Percentiles rank a stretch among this genome's conserved stretches.
Evolutionary conservation across 179 eudicot species (phyloP).

Genomic region (Dionaea muscipula): DNA sequence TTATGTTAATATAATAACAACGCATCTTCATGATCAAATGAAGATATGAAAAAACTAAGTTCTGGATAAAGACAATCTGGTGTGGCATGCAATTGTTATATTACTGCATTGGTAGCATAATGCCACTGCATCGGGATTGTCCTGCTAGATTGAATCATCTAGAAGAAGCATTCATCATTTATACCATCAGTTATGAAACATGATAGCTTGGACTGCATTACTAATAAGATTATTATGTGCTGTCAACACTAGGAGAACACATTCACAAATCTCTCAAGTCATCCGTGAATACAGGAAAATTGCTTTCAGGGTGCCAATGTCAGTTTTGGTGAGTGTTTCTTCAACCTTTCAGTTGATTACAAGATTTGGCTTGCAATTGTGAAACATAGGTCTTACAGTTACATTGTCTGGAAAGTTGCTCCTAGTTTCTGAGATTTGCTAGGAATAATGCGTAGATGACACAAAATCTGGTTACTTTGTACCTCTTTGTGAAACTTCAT

Average conservation of each 20-base stretch:
- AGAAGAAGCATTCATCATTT: not conserved
- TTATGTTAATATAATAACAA: too few species aligned
- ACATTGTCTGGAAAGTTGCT: not conserved
- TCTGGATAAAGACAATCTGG: too few species aligned
- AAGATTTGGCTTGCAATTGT: not conserved
- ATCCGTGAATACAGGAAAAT: constrained; percentile 84
- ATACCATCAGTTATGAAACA: not conserved
- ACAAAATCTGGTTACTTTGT: too few species aligned
- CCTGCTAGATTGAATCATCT: not conserved
- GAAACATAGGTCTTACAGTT: too few species aligned
- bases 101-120: too few species aligned
- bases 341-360: not conserved
- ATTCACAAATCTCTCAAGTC: constrained; percentile 82
- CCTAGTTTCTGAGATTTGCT: not conserved
- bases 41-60: too few species aligned
- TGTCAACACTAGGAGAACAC: constrained; percentile 62
- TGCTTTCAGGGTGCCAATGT: constrained; percentile 81
- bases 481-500: too few species aligned
- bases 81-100: too few species aligned
- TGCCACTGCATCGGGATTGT: not conserved
- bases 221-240: not conserved
- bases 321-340: constrained; percentile 59
- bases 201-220: not conserved
- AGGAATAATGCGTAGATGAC: too few species aligned
- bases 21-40: too few species aligned